Conservation (phyloP, 257 asterid species). For the Solanum etuberosum region DNA sequence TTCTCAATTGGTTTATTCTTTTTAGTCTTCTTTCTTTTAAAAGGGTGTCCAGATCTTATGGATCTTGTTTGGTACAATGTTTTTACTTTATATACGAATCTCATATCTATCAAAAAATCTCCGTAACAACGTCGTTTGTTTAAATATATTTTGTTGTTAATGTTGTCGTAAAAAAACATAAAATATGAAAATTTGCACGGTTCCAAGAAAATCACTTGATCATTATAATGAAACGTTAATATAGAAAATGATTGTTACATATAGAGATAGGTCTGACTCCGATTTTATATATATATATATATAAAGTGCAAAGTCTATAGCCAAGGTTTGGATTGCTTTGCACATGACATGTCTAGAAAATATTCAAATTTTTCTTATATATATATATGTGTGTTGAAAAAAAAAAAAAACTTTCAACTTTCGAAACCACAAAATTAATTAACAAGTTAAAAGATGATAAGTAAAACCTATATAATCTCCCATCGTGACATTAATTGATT, state of each 20-base stretch:
- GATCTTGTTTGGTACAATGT: background rate
- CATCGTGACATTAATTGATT: background rate
- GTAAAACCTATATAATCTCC: background rate
- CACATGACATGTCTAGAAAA: background rate
- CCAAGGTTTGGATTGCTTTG: background rate
- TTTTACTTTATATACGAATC: background rate
- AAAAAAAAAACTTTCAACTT: background rate
- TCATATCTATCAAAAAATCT: background rate
- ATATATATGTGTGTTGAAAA: background rate
- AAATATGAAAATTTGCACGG: background rate
- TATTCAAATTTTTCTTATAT: background rate
- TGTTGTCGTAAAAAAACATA: background rate
- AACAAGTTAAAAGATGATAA: background rate
- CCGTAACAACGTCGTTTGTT: background rate
- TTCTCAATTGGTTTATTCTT: background rate
- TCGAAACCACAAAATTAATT: background rate
- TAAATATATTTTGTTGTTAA: background rate
- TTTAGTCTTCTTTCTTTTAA: background rate
- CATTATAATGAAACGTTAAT: background rate
- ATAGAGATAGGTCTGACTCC: background rate
- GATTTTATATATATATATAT: too few species aligned
- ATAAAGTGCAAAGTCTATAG: background rate
- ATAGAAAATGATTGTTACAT: background rate
- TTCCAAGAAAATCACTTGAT: background rate
- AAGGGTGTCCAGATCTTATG: background rate